Conservation (phyloP, 352 stramenopile species). For the Phytophthora constricta region DNA sequence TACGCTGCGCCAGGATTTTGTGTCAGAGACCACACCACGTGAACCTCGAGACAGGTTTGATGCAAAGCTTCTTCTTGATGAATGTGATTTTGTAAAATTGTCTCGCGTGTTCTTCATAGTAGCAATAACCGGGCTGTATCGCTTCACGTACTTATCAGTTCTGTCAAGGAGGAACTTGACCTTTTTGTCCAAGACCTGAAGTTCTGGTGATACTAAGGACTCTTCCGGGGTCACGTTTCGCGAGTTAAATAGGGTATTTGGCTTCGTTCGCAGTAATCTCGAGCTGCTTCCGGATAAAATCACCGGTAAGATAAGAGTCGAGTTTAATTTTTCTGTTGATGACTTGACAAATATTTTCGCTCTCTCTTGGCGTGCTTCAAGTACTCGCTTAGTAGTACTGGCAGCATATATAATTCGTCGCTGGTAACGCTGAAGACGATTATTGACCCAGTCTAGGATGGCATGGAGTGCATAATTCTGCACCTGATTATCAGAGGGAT, state of each 20-base stretch:
- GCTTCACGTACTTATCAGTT: conserved; percentile 46
- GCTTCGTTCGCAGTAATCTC: too few relatives aligned
- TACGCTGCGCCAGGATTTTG: neutral
- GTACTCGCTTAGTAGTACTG: too few relatives aligned
- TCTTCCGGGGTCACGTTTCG: too few relatives aligned
- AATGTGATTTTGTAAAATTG: neutral
- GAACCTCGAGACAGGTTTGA: conserved; percentile 25
- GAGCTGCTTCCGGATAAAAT: too few relatives aligned
- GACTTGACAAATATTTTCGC: neutral
- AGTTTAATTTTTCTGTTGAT: too few relatives aligned
- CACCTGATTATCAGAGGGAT: conserved; percentile 39
- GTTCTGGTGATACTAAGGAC: too few relatives aligned
- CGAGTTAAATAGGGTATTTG: too few relatives aligned
- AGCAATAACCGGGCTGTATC: conserved; percentile 5
- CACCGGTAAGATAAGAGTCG: too few relatives aligned
- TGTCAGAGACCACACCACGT: conserved; percentile 23
- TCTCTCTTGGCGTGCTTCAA: conserved; percentile 43
- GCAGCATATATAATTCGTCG: conserved; percentile 38
- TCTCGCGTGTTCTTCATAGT: neutral
- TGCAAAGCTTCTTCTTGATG: conserved; percentile 31
- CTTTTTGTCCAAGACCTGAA: conserved; percentile 53
- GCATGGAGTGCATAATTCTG: conserved; percentile 53
- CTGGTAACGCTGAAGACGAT: conserved; percentile 46
- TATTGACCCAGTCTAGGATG: conserved; percentile 64
- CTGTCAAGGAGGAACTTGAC: conserved; percentile 49